Conservation (phyloP, 345 rosid genomes). For the Rhizophora mangle region DNA sequence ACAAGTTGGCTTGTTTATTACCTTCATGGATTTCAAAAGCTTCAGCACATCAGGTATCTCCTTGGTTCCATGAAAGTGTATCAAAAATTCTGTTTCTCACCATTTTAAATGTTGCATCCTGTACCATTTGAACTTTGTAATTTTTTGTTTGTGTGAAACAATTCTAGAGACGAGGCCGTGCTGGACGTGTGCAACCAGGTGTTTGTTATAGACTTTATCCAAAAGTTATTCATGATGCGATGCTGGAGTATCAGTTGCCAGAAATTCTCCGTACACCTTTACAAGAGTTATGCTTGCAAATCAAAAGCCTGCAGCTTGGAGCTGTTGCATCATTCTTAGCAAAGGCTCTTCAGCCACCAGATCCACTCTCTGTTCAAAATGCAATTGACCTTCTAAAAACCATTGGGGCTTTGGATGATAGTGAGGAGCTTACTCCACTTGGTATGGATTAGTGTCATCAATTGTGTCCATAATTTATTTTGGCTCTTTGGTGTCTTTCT, state of each 20-base stretch:
- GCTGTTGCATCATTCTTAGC: slow-evolving; percentile 78
- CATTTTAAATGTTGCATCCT: slow-evolving; percentile 10
- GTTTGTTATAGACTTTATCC: slow-evolving; percentile 94
- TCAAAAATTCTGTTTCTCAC: neutral
- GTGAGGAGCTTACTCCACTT: slow-evolving; percentile 86
- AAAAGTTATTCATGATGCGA: slow-evolving; percentile 67
- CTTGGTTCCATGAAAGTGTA: slow-evolving; percentile 11
- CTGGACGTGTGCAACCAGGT: slow-evolving; percentile 97
- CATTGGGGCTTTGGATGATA: slow-evolving; percentile 81
- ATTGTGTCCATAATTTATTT: slow-evolving; percentile 10
- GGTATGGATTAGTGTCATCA: slow-evolving; percentile 42
- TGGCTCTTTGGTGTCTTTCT: slow-evolving; percentile 11
- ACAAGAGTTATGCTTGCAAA: slow-evolving; percentile 88
- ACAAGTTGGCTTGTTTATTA: slow-evolving; percentile 89
- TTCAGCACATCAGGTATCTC: slow-evolving; percentile 83
- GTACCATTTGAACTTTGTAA: neutral
- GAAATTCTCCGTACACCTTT: slow-evolving; percentile 93
- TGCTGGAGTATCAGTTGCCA: slow-evolving; percentile 80
- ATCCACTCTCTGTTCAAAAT: slow-evolving; percentile 89
- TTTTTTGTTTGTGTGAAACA: slow-evolving; percentile 18
- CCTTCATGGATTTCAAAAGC: slow-evolving; percentile 99
- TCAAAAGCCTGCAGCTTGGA: slow-evolving; percentile 91
- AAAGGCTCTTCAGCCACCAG: slow-evolving; percentile 97
- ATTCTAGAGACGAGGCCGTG: slow-evolving; percentile 89
- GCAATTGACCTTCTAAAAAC: slow-evolving; percentile 94